These are phyloP conservation scores for Suhomyces guaymorum DNA, from an alignment of 1,139 yeast species.

Conservation along the genomic window DNA sequence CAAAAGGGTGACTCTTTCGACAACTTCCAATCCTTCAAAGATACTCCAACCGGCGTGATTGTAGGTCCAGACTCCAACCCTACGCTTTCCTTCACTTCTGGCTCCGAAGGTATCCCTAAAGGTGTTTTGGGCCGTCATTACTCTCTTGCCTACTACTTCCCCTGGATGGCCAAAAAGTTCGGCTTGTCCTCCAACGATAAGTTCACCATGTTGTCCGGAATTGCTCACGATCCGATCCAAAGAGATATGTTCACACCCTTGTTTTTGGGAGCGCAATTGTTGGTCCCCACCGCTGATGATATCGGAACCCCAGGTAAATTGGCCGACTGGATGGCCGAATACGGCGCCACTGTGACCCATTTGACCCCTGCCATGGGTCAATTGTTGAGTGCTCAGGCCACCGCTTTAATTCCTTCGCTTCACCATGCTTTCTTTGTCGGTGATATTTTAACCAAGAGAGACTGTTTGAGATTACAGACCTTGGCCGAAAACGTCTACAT, in stretches of 20 bases:
- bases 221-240: conserved; percentile 98
- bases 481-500: conserved; percentile 86
- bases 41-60: conserved; percentile 75
- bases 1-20: conserved; percentile 50
- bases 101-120: conserved; percentile 97
- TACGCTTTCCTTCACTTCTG: conserved; percentile 95
- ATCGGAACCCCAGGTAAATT: conserved; percentile 97
- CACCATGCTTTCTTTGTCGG: conserved; percentile 99
- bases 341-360: conserved; percentile 94
- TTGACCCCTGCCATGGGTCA: conserved; percentile 99
- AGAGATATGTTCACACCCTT: conserved; percentile 98
- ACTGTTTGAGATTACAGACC: conserved; percentile 87
- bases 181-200: conserved; percentile 75
- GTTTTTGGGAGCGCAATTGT: conserved; percentile 87
- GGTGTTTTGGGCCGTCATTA: conserved; percentile 98
- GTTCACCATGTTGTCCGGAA: conserved; percentile 97
- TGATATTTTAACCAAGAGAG: conserved; percentile 94
- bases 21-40: conserved; percentile 46
- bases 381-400: conserved; percentile 90
- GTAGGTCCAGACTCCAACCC: conserved; percentile 99
- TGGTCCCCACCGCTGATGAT: conserved; percentile 95
- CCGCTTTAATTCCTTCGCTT: conserved; percentile 79
- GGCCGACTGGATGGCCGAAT: conserved; percentile 94
- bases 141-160: conserved; percentile 94
- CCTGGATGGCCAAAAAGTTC: conserved; percentile 94